These are phyloP conservation scores for Euphorbia celastroides DNA, from an alignment of 441 rosid species.

Conservation along the genomic window DNA sequence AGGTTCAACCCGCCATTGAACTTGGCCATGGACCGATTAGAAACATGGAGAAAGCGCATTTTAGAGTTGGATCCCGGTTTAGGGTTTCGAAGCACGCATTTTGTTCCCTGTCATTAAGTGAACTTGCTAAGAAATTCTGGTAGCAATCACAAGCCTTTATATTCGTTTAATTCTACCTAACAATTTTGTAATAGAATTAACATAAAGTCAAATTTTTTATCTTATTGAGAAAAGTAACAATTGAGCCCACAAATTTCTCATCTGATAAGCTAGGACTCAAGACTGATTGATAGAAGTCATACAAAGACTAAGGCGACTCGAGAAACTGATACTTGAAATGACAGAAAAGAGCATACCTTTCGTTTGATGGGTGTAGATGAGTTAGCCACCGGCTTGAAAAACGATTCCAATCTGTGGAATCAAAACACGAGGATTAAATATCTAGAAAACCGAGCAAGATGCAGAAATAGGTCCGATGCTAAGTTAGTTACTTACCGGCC, in stretches of 20 bases:
- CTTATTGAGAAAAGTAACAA: background rate
- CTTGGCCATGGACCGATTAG: constrained; percentile 35
- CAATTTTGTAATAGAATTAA: background rate
- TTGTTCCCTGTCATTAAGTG: constrained; percentile 63
- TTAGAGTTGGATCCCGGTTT: constrained; percentile 40
- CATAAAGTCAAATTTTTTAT: background rate
- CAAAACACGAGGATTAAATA: background rate
- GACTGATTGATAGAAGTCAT: background rate
- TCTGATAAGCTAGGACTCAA: background rate
- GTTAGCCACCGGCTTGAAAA: constrained; percentile 73
- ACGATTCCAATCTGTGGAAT: constrained; percentile 67
- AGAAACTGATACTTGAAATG: background rate
- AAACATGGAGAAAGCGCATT: constrained; percentile 40
- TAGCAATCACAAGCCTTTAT: constrained; percentile 18
- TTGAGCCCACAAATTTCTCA: background rate
- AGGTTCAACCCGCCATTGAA: constrained; percentile 33
- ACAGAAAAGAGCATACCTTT: constrained; percentile 51
- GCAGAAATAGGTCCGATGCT: too few species aligned
- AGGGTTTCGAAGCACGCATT: constrained; percentile 47
- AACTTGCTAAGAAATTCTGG: constrained; percentile 37
- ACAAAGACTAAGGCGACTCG: background rate
- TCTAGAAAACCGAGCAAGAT: too few species aligned
- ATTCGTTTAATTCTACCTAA: background rate
- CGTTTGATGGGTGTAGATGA: constrained; percentile 60
- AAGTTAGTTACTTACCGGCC: constrained; percentile 79